Conservation (phyloP, 2,329 filamentous ascomycete genomes). For the Trichophyton verrucosum region DNA sequence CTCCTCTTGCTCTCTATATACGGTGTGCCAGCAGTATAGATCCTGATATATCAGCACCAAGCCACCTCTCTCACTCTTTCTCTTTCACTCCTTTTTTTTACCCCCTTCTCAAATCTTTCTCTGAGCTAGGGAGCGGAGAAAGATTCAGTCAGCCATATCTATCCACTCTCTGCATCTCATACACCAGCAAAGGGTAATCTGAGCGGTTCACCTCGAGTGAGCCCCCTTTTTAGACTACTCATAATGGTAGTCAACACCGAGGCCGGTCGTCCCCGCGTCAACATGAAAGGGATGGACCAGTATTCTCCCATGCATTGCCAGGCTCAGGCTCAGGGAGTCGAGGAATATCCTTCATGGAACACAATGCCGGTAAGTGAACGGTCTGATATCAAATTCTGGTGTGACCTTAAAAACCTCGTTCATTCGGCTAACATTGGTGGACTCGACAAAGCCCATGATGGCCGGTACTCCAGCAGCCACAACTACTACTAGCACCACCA, state of each 20-base stretch:
- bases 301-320: neutral
- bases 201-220: neutral
- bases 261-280: conserved; percentile 1
- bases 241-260: conserved; percentile 4
- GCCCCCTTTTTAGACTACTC: neutral
- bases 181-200: neutral
- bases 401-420: neutral
- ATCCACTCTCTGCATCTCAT: neutral
- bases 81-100: neutral
- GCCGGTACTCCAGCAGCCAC: neutral
- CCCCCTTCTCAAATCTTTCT: neutral
- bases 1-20: neutral
- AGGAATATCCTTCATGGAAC: conserved; percentile 7
- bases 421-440: neutral
- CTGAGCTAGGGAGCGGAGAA: neutral
- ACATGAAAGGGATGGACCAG: neutral
- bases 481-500: neutral
- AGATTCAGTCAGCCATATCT: neutral
- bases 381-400: conserved; percentile 1
- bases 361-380: conserved; percentile 5
- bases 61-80: neutral
- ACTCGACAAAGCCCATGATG: neutral
- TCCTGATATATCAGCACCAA: neutral
- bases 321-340: neutral
- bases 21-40: neutral